Evolutionary conservation across 768 basidiomycete genomes (phyloP), one percentile per base, ranked within the genome.

Genomic region (Boletellus emodensis): DNA sequence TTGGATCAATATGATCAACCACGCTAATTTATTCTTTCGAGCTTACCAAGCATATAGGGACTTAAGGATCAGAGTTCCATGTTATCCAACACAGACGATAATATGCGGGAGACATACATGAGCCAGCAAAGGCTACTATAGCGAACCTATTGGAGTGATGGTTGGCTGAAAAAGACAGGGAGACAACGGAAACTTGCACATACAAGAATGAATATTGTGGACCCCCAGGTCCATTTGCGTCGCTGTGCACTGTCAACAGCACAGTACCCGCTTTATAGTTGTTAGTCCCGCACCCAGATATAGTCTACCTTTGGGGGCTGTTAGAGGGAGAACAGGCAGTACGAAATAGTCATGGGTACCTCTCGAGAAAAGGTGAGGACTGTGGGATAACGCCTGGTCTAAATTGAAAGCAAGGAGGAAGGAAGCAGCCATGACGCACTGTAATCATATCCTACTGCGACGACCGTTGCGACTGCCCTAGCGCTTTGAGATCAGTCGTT

Each of bases 191-290:
- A 7, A 7, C 2, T 4, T 10, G 20, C n/a, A 48, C 60, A 9
- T 22, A 61, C 60, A 1, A 62, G 1, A 11, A 59, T 8, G 30
- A 62, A 61, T 1, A 62, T 1, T 1, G 40, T 34, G 4, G 60
- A 62, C 11, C 62, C 50, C 39, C 30, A 44, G 39, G 56, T 46
- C 56, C 56, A 57, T 0, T 20, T n/a, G 24, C 22, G 46, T 8
- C n/a, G 1, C 56, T 57, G 17, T 5, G 15, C 8, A 7, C 9
- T 10, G 8, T 49, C 9, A 49, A 15, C 1, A 8, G n/a, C 13
- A 7, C 2, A 0, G 11, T n/a, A 4, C 5, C 2, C 7, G 17
- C n/a, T 15, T 8, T 1, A 15, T 30, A 7, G 13, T 14, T 15
- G 10, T 6, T 45, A 18, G 6, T 40, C 22, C 34, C 56, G 35